Conservation (phyloP, 2,329 filamentous ascomycete genomes). For the Chalara sp. region DNA sequence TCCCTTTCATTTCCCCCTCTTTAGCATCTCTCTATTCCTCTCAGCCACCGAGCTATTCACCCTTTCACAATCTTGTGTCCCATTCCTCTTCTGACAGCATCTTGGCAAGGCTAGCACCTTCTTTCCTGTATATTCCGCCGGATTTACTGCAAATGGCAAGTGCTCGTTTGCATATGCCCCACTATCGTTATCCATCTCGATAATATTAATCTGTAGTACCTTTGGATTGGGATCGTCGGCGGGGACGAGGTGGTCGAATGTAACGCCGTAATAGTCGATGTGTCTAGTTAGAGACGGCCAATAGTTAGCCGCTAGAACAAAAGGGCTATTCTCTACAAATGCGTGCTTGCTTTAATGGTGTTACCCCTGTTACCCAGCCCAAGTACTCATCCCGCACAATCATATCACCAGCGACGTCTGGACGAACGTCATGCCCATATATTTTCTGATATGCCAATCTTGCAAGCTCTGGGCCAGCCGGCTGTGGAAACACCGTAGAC, state of each 20-base stretch:
- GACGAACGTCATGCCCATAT: too few relatives aligned
- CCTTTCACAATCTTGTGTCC: conserved; percentile 28
- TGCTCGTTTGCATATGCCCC: conserved; percentile 30
- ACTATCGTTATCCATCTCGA: conserved; percentile 21
- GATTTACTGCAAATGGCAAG: conserved; percentile 29
- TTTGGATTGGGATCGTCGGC: conserved; percentile 31
- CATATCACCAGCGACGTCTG: conserved; percentile 5
- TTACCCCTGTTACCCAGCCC: conserved; percentile 7
- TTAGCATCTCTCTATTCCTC: too few relatives aligned
- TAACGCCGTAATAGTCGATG: conserved; percentile 35
- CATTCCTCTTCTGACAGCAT: conserved; percentile 28
- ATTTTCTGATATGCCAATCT: too few relatives aligned
- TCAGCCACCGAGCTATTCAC: conserved; percentile 19
- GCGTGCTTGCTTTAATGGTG: not conserved
- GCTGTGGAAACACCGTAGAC: too few relatives aligned
- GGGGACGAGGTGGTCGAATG: conserved; percentile 34
- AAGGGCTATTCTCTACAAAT: not conserved
- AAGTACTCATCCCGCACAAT: conserved; percentile 9
- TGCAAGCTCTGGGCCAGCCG: too few relatives aligned
- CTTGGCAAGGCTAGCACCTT: conserved; percentile 35
- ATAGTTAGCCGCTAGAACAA: not conserved
- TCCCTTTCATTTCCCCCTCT: too few relatives aligned
- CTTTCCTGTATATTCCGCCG: conserved; percentile 31
- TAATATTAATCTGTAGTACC: conserved; percentile 35
- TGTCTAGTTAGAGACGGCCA: conserved; percentile 6